Evolutionary conservation across 805 yeast genomes (phyloP), one percentile per base, ranked within the genome.

Genomic region (Teunomyces pallodes): DNA sequence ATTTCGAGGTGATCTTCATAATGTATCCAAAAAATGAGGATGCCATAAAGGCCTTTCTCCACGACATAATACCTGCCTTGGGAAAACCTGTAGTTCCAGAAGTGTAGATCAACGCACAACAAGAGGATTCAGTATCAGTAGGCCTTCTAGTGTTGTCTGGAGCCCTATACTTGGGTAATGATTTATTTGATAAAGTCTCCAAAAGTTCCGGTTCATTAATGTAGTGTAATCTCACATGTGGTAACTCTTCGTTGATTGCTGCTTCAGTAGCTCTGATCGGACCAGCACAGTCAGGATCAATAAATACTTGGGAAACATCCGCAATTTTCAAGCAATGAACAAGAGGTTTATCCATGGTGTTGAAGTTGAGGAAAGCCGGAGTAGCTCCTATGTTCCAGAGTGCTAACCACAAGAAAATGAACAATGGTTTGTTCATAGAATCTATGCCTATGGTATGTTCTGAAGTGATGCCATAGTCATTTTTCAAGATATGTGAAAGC

Each of bases 81-180:
- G 98, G 97, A 52, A 91, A 70, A 0, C 97, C 97, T 0, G 97
- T 89, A 5, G 97, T 92, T 35, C 98, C 98, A 0, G 96, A 87
- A 0, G 98, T 91, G 65, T 85, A 91, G 45, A 91, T 88, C 54
- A 88, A 76, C 54, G 84, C 78, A 16, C 87, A 84, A 3, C 92
- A 79, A 47, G 81, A 79, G 54, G 74, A 79, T 61, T 84, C 86
- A 9, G 73, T 65, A 45, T 82, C 82, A 7, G 67, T 66, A 7
- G 81, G 79, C 54, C 87, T 79, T 66, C 96, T 79, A 8, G 80
- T 66, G 7, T 66, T 55, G 55, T 83, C 83, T 0, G 74, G 67
- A 48, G 84, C 81, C 60, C 91, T 67, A 60, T 80, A 75, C 60
- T 69, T 64, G 13, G 81, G 80, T 30, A 77, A 59, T 26, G 69